A percentile compares a stretch with the other conserved stretches of the same genome.
Evolutionary conservation across 164 flowering plant genomes (phyloP).

Genomic region (Nymphaea colorata): DNA sequence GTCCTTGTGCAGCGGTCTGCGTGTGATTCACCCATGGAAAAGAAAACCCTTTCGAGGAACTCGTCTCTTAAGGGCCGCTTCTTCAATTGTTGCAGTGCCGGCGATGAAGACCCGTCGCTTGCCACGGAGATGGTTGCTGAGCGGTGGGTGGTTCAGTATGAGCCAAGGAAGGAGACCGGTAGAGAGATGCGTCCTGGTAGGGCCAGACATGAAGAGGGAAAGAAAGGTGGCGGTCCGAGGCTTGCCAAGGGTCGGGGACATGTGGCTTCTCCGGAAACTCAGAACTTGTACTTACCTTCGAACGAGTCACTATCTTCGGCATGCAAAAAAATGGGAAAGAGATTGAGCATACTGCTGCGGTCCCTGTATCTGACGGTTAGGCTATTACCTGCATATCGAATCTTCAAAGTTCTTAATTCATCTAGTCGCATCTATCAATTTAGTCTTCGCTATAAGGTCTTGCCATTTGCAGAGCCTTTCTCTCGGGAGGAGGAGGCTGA

Average conservation of each 20-base stretch:
- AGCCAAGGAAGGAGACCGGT: constrained; percentile 31
- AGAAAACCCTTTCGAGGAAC: constrained; percentile 21
- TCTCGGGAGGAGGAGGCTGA: constrained; percentile 64
- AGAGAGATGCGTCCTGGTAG: constrained; percentile 23
- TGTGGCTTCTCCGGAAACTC: background rate
- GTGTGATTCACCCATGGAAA: constrained; percentile 23
- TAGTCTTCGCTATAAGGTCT: constrained; percentile 49
- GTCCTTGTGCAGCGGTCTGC: constrained; percentile 38
- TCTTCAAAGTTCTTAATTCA: constrained; percentile 59
- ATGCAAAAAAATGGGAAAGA: constrained; percentile 33
- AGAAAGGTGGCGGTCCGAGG: background rate
- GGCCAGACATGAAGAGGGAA: constrained; percentile 25
- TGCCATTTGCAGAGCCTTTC: constrained; percentile 69
- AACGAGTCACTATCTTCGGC: constrained; percentile 4
- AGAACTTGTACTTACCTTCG: constrained; percentile 17
- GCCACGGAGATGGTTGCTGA: constrained; percentile 60
- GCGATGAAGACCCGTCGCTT: constrained; percentile 30
- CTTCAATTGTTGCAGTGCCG: constrained; percentile 28
- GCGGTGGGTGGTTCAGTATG: constrained; percentile 91
- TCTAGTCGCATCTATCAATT: constrained; percentile 45
- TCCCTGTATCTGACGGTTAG: constrained; percentile 66
- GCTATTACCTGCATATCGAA: constrained; percentile 81
- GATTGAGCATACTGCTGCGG: constrained; percentile 57
- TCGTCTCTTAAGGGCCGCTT: constrained; percentile 25
- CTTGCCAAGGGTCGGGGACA: background rate